Base-by-base conservation (phyloP, 208 protist genomes). In the Trypanosoma theileri region DNA sequence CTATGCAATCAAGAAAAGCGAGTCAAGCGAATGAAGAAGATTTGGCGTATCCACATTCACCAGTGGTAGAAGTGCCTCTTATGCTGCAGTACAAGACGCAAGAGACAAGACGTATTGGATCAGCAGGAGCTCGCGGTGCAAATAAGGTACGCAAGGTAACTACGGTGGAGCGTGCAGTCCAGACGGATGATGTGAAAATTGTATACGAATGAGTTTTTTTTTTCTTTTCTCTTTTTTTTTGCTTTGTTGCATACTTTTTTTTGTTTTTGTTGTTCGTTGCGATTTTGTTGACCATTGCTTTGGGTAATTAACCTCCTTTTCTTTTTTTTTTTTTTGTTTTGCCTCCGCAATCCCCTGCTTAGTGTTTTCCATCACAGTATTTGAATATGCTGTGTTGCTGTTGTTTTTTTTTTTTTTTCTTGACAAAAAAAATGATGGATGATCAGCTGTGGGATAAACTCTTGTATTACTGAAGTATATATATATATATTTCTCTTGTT, bases 171-270 rank as follows among this genome's bases (percentile, higher is more conserved):
- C 71, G 59, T 1, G 75, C 48, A 0, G 81, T 87, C 44, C 86
- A 92, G 54, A 92, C 86, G 8, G 82, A 92, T 44, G 79, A 82
- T 12, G 81, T 89, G 17, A 84, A 71, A 45, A 86, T 89, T 19
- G 59, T 89, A 19, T 71, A 81, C n/a, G 60, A 72, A 46, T 71
- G 42, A 76, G 28, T 35, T 35, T 35, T 6, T 35, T 35, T 35
- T 60, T 21, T 62, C 19, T n/a, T n/a, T 59, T 54, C 42, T 57
- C 42, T 26, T 68, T 24, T 31, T 52, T 45, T 12, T 54, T n/a
- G 11, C 6, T 50, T n/a, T n/a, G 6, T 6, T 35, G 28, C 28
- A 35, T 1, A 35, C 28, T 35, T 35, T 35, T 35, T 35, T 6
- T 1, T 35, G n/a, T 35, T 1, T 35, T 35, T 35, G 28, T 35